Evolutionary conservation across 2,329 filamentous ascomycete species (phyloP).

Genomic region (Pestalotiopsis sp.): DNA sequence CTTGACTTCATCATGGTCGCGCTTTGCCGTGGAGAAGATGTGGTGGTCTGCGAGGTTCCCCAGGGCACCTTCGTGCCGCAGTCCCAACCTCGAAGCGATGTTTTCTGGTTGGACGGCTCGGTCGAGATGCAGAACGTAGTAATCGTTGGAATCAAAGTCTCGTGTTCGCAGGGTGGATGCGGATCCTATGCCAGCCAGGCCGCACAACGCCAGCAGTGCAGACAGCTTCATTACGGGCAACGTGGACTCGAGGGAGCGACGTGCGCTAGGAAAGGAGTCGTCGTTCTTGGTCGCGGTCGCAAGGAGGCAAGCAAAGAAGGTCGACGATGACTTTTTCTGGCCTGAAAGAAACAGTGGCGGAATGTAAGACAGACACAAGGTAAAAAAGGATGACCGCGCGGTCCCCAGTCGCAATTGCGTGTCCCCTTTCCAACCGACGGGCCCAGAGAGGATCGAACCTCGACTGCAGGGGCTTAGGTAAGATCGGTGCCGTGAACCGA

Average conservation of each 20-base stretch:
- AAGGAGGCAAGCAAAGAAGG: background rate
- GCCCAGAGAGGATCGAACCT: background rate
- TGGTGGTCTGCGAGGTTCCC: slow-evolving; percentile 81
- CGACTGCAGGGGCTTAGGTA: background rate
- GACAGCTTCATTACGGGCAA: slow-evolving; percentile 50
- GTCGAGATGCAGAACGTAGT: slow-evolving; percentile 88
- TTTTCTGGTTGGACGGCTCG: slow-evolving; percentile 65
- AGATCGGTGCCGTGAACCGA: background rate
- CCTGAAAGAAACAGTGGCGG: background rate
- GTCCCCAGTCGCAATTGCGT: slow-evolving; percentile 1
- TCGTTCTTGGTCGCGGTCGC: background rate
- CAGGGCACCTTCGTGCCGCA: slow-evolving; percentile 80
- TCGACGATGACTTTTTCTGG: background rate
- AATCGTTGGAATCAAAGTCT: slow-evolving; percentile 82
- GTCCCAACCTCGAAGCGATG: slow-evolving; percentile 72
- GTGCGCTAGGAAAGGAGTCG: background rate
- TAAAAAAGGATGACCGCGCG: background rate
- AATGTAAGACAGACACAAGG: background rate
- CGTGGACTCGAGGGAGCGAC: background rate
- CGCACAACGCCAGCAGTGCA: slow-evolving; percentile 48
- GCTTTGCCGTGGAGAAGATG: slow-evolving; percentile 76
- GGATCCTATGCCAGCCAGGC: slow-evolving; percentile 51
- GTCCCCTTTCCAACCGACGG: background rate
- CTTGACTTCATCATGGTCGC: slow-evolving; percentile 61
- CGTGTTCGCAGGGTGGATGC: slow-evolving; percentile 56